phyloP scores from a whole-genome alignment of 2,329 filamentous ascomycete genomes.

The Ophiocordyceps camponoti-rufipedis region DNA sequence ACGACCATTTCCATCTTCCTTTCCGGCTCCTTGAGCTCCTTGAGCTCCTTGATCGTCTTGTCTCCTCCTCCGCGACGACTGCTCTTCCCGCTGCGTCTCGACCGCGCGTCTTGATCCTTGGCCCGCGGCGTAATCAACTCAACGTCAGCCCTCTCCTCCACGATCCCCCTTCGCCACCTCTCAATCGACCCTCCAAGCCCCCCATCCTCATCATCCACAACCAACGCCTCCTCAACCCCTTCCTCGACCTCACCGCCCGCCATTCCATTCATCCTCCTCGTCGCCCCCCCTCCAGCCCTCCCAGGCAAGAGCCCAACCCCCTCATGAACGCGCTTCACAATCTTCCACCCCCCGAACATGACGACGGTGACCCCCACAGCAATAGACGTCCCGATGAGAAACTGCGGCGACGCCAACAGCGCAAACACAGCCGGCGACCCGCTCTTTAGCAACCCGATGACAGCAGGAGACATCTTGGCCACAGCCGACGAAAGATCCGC shows the following conservation, averaged over 20 bases:
- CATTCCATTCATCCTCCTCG: not conserved
- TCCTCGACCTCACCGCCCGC: not conserved
- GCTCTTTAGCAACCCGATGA: slow-evolving; percentile 57
- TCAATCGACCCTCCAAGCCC: slow-evolving; percentile 32
- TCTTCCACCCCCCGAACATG: slow-evolving; percentile 92
- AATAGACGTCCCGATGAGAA: slow-evolving; percentile 79
- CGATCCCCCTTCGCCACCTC: slow-evolving; percentile 38
- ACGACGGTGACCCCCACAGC: slow-evolving; percentile 88
- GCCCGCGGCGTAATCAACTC: slow-evolving; percentile 41
- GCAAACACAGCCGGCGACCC: slow-evolving; percentile 75
- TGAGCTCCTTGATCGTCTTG: not conserved
- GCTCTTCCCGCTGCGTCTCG: slow-evolving; percentile 15
- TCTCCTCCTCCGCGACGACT: slow-evolving; percentile 2
- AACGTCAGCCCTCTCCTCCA: slow-evolving; percentile 28
- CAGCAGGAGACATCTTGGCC: slow-evolving; percentile 67
- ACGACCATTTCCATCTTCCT: no score
- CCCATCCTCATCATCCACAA: slow-evolving; percentile 20
- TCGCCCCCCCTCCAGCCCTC: slow-evolving; percentile 9
- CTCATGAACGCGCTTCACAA: slow-evolving; percentile 64
- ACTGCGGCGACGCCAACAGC: slow-evolving; percentile 76
- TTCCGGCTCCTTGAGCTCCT: no score
- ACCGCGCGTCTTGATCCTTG: slow-evolving; percentile 19
- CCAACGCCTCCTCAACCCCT: slow-evolving; percentile 29
- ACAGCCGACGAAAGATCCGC: slow-evolving; percentile 76
- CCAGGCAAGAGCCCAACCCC: slow-evolving; percentile 13